phyloP scores from a whole-genome alignment of 495 filamentous ascomycete species.

The Neurospora sp. region DNA sequence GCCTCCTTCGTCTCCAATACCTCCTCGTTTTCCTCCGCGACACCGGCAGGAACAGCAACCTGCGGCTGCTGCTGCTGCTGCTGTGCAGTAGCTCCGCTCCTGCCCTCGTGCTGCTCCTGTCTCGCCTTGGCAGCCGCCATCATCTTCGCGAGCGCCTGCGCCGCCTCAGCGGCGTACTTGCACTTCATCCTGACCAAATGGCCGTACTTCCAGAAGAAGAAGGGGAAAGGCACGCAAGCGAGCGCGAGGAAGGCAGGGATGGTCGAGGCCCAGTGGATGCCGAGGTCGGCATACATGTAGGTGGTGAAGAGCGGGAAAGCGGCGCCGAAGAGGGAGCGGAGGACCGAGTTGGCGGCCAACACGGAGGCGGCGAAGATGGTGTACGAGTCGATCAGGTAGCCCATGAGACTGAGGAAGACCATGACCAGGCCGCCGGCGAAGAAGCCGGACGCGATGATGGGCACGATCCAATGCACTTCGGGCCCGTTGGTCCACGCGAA shows the following conservation, averaged over 20 bases:
- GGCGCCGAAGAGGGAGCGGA: slow-evolving; percentile 61
- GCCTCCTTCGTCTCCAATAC: not conserved
- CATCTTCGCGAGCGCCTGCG: slow-evolving; percentile 34
- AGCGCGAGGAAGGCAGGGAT: slow-evolving; percentile 72
- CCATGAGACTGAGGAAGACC: slow-evolving; percentile 67
- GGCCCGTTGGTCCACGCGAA: slow-evolving; percentile 51
- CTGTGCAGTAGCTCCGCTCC: not conserved
- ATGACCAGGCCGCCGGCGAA: slow-evolving; percentile 40
- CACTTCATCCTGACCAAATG: slow-evolving; percentile 53
- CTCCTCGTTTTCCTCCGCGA: not conserved
- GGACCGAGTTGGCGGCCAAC: slow-evolving; percentile 65
- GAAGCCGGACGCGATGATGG: slow-evolving; percentile 34
- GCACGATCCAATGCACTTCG: slow-evolving; percentile 43
- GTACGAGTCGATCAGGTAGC: slow-evolving; percentile 74
- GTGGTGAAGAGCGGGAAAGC: slow-evolving; percentile 78
- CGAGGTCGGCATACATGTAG: slow-evolving; percentile 63
- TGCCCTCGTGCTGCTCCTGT: slow-evolving; percentile 2
- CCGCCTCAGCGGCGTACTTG: slow-evolving; percentile 65
- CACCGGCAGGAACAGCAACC: slow-evolving; percentile 2
- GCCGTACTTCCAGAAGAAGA: slow-evolving; percentile 74
- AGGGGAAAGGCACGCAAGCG: slow-evolving; percentile 68
- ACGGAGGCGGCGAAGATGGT: slow-evolving; percentile 75
- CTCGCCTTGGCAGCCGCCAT: not conserved
- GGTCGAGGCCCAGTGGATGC: slow-evolving; percentile 71
- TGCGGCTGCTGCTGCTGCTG: slow-evolving; percentile 6